Evolutionary conservation across 2,329 filamentous ascomycete species (phyloP), one percentile per base, ranked within the genome.

Genomic region (Zymoseptoria brevis): DNA sequence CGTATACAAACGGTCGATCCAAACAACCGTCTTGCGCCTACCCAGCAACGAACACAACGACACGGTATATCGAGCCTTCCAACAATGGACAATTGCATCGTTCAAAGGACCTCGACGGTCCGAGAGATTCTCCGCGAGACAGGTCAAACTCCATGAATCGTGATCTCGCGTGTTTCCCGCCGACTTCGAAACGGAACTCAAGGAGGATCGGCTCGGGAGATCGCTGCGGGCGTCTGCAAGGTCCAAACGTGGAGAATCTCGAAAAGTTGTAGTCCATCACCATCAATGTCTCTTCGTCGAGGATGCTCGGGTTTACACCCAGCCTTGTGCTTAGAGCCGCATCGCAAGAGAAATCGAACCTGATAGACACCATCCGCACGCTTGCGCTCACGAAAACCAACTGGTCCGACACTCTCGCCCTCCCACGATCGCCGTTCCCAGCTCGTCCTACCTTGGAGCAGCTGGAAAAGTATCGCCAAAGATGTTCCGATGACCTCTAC

Each of bases 401-500:
- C 50, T 71, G 69, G 69, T 62, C 65, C 24, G 64, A 73, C 49
- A 79, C 78, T 16, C 74, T 81, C 55, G 73, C 76, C 45, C 74
- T 81, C 13, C 79, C 79, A 2, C 75, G 74, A 68, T 79, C 78
- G n/a, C 69, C 67, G 24, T 79, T 81, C 60, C 79, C 79, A 29
- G 73, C 78, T 3, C 76, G 79, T 24, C 76, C 78, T 3, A 62
- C 71, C 61, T 53, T 66, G 4, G 66, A 67, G 26, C 72, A 79
- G 26, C 78, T 80, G 57, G 75, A 78, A 13, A 73, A 77, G 63
- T 86, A 94, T 75, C 82, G 96, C 53, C 81, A 83, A 70, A 81
- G 84, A 83, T 94, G 88, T 75, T 87, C 90, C 74, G 89, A 96
- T 77, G 87, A 92, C 56, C 81, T 96, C 13, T 99, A 97, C 77